Evolutionary conservation across 2,329 filamentous ascomycete species (phyloP).

Genomic region (Penicillium sclerotiorum): DNA sequence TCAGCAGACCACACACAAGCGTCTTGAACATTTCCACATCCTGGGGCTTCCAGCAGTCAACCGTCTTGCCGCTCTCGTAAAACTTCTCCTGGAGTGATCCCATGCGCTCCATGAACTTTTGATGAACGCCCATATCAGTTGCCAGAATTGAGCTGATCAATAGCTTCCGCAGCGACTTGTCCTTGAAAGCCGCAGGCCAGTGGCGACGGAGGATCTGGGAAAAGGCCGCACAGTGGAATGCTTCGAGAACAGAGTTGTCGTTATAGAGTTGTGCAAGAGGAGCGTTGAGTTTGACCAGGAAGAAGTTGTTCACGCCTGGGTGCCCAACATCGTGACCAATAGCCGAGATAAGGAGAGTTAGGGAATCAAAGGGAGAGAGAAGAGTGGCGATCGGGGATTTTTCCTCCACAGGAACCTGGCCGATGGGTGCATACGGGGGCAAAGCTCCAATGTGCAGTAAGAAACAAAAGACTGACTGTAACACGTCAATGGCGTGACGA

Average conservation of each 20-base stretch:
- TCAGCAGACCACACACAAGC: conserved; percentile 84
- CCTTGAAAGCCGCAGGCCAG: conserved; percentile 82
- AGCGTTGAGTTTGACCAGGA: conserved; percentile 86
- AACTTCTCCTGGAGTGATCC: conserved; percentile 79
- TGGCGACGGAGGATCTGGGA: conserved; percentile 92
- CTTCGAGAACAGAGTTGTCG: conserved; percentile 93
- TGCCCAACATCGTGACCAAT: conserved; percentile 98
- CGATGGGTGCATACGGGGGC: conserved; percentile 62
- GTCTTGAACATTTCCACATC: conserved; percentile 75
- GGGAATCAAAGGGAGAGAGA: conserved; percentile 81
- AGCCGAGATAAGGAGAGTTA: conserved; percentile 90
- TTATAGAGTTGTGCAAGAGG: conserved; percentile 95
- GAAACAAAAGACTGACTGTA: conserved; percentile 91
- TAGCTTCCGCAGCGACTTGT: conserved; percentile 77
- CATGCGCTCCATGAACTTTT: conserved; percentile 92
- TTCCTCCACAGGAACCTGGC: conserved; percentile 30
- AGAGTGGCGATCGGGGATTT: conserved; percentile 71
- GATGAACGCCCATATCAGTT: conserved; percentile 96
- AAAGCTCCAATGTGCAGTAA: conserved; percentile 77
- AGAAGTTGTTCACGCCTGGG: conserved; percentile 97
- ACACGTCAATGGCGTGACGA: conserved; percentile 91
- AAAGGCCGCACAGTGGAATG: conserved; percentile 95
- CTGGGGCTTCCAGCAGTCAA: conserved; percentile 76
- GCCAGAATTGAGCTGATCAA: conserved; percentile 98
- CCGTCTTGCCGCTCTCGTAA: conserved; percentile 62